Evolutionary conservation across 768 basidiomycete genomes (phyloP).

Genomic region (Calocybe indica): DNA sequence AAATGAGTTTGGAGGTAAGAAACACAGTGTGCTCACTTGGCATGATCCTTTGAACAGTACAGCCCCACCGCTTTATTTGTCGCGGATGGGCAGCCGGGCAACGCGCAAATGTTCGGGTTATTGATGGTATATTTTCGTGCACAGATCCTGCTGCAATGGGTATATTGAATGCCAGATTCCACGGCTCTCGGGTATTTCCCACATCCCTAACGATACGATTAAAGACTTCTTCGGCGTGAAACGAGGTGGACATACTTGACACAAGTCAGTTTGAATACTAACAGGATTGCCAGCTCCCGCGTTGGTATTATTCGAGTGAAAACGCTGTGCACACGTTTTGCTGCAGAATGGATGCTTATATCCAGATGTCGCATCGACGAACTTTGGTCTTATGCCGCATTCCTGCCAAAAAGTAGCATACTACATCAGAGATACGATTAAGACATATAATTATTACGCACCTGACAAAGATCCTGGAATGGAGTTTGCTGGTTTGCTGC

Average conservation of each 20-base stretch:
- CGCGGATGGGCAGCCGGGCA: slow-evolving; percentile 1
- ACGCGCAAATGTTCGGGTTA: background rate
- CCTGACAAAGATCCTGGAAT: background rate
- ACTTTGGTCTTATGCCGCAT: slow-evolving; percentile 7
- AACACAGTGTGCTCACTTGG: background rate
- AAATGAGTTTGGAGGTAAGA: background rate
- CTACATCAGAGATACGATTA: background rate
- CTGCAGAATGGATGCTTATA: slow-evolving; percentile 11
- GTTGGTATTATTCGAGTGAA: background rate
- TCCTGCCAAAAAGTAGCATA: slow-evolving; percentile 3
- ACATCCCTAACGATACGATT: slow-evolving; percentile 8
- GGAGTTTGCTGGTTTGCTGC: background rate
- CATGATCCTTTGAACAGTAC: slow-evolving; percentile 6
- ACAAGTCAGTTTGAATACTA: background rate
- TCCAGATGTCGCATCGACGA: slow-evolving; percentile 3
- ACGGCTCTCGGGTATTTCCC: slow-evolving; percentile 6
- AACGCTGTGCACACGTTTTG: slow-evolving; percentile 8
- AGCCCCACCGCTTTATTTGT: slow-evolving; percentile 6
- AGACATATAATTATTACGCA: background rate
- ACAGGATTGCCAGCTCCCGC: background rate
- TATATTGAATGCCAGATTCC: slow-evolving; percentile 3
- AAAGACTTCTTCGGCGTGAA: background rate
- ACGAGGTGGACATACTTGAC: background rate
- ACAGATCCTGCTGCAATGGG: slow-evolving; percentile 11
- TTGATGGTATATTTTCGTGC: slow-evolving; percentile 4